These are phyloP conservation scores for Lactarius sp. DNA, from an alignment of 768 basidiomycete genomes.

Conservation along the genomic window DNA sequence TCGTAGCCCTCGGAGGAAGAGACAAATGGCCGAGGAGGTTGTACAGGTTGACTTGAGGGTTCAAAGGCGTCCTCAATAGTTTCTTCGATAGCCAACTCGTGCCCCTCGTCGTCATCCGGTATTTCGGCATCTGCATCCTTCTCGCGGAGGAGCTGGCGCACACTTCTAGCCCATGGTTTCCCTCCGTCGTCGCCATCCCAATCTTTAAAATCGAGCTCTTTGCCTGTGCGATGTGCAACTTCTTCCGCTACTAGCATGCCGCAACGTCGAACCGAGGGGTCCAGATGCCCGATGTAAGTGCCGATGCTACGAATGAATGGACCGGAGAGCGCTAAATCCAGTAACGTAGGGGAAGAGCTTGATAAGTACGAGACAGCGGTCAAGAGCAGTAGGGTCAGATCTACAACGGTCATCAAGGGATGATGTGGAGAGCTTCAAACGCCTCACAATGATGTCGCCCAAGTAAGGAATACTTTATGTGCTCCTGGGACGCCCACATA, in stretches of 20 bases:
- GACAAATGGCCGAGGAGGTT: neutral
- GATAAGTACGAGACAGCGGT: constrained; percentile 59
- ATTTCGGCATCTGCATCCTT: constrained; percentile 48
- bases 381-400: constrained; percentile 68
- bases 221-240: constrained; percentile 55
- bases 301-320: constrained; percentile 65
- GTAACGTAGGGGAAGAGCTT: constrained; percentile 40
- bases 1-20: constrained; percentile 43
- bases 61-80: constrained; percentile 1
- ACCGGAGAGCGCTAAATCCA: constrained; percentile 47
- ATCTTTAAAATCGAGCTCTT: constrained; percentile 69
- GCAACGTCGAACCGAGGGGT: constrained; percentile 69
- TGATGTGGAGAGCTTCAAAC: neutral
- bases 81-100: neutral
- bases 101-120: constrained; percentile 14
- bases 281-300: constrained; percentile 72
- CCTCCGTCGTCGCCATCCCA: constrained; percentile 78
- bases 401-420: constrained; percentile 37
- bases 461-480: constrained; percentile 75
- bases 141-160: constrained; percentile 49
- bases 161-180: constrained; percentile 54
- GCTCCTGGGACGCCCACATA: constrained; percentile 70
- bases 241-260: constrained; percentile 93
- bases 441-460: constrained; percentile 69
- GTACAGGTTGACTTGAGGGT: neutral